Evolutionary conservation across 306 rosid genomes (phyloP).

Genomic region (cucumber (Cucumis sativus)): Cucumber_9930_V3 NC_026657.2:2814501-2815000

Average conservation of each 20-base stretch:
- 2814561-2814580: conserved; percentile 28
- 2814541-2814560: conserved; percentile 27
- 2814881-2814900: conserved; percentile 55
- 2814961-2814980: conserved; percentile 73
- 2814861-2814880: conserved; percentile 80
- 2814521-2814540: conserved; percentile 22
- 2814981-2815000: conserved; percentile 74
- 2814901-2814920: conserved; percentile 53
- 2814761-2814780: neutral
- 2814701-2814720: neutral
- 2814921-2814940: conserved; percentile 44
- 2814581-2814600: conserved; percentile 12
- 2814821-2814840: conserved; percentile 13
- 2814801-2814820: conserved; percentile 2
- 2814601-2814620: conserved; percentile 14
- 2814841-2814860: conserved; percentile 33
- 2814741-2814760: neutral
- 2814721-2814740: neutral
- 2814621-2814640: conserved; percentile 11
- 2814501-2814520: conserved; percentile 10
- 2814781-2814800: neutral
- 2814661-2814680: neutral
- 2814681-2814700: neutral
- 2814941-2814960: conserved; percentile 80
- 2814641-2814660: conserved; percentile 10